Base-by-base conservation (phyloP, 1,284 basidiomycete species). In the Cryptococcus sp. region DNA sequence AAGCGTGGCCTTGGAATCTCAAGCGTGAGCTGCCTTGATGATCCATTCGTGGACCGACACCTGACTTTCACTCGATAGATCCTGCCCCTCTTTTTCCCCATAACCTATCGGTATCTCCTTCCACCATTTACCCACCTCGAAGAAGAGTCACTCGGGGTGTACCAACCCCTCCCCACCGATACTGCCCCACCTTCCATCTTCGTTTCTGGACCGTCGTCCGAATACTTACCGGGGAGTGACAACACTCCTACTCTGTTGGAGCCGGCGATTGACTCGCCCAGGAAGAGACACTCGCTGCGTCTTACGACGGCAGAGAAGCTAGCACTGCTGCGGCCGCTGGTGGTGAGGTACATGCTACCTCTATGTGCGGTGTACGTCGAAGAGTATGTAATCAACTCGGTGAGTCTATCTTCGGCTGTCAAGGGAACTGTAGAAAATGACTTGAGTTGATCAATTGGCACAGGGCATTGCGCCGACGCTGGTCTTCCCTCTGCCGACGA, bases 371-470 rank as follows among this genome's bases (percentile, higher is more conserved):
- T 81, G 0, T 81, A 75, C 55, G 71, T 94, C 83, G 89, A 94
- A 58, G 92, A 95, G 75, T 95, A 94, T 68, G 89, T 88, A 9
- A 94, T 95, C 67, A 94, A 93, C 71, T 89, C 92, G 75, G 88
- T 86, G 60, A 49, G 80, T 70, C 28, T 1, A 13, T 47, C 23
- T 43, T 45, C 40, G 18, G n/a, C 23, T 40, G 36, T 1, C 6
- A 33, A 45, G 16, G 49, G 8, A 18, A 12, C 1, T 11, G n/a
- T 53, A 33, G 28, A 33, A 33, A 40, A 46, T 50, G 21, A 11
- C 28, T n/a, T n/a, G n/a, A 7, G n/a, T 15, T 18, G 16, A 60
- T 70, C 50, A 72, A 47, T 65, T 42, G n/a, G 38, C 21, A 13
- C 57, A 91, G 84, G 92, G 92, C 21, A 84, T 96, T 12, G 84